These are phyloP conservation scores for Aspergillus ibericus DNA, from an alignment of 2,329 filamentous ascomycete species.

Conservation along the genomic window DNA sequence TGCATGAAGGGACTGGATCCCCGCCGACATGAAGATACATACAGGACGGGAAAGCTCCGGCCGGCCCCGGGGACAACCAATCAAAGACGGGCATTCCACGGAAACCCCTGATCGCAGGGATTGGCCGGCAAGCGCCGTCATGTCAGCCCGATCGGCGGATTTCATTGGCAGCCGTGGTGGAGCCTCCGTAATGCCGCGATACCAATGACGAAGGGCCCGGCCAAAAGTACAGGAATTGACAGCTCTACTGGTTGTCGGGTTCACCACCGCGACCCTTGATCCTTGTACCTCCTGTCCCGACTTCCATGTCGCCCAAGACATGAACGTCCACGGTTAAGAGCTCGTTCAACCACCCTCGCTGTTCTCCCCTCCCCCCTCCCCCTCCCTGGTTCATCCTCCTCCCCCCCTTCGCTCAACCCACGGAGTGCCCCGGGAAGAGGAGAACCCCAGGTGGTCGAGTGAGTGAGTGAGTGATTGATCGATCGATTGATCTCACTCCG, in stretches of 20 bases:
- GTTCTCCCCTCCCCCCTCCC: neutral
- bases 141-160: neutral
- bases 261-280: neutral
- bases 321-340: neutral
- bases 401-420: too few relatives aligned
- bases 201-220: neutral
- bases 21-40: neutral
- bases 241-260: slow-evolving; percentile 18
- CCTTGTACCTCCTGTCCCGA: neutral
- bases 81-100: neutral
- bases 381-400: neutral
- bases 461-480: neutral
- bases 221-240: slow-evolving; percentile 16
- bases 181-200: neutral
- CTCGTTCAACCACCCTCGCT: neutral
- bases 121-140: neutral
- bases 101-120: neutral
- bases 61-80: neutral
- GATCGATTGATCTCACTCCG: neutral
- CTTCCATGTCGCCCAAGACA: neutral
- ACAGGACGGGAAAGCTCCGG: neutral
- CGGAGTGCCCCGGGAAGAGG: neutral
- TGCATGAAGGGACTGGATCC: neutral
- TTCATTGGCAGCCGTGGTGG: neutral
- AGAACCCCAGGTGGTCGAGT: neutral